Evolutionary conservation across 2,329 filamentous ascomycete species (phyloP), one percentile per base, ranked within the genome.

Genomic region (Pseudogymnoascus sp.): DNA sequence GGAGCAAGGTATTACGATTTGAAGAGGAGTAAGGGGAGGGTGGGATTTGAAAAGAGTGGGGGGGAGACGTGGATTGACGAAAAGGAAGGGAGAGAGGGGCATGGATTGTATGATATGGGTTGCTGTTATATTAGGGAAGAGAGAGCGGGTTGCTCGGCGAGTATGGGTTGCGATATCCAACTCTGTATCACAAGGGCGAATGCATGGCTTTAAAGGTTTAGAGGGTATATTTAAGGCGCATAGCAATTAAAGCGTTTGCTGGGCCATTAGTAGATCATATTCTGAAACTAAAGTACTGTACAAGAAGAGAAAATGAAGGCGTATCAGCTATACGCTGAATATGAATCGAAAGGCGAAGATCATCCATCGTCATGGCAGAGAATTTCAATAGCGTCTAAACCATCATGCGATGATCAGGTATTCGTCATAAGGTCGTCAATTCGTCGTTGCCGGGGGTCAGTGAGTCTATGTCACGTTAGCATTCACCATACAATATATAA

Each of bases 371-470:
- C 28, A 7, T 53, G 6, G 28, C 17, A 9, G 21, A 6, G 26
- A 4, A 13, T 33, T 6, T 33, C 26, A 33, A 26, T 10, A 33
- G 28, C 28, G 28, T 53, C 10, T 6, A 28, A 31, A 31, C 47
- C 47, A 33, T 57, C n/a, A 35, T 21, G 13, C n/a, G 11, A 57
- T 35, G 50, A 35, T 57, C 28, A 57, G 6, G 28, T 21, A 19
- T 57, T 57, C 7, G 50, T 57, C 50, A 57, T 35, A 57, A 57
- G 50, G 50, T 57, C 50, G 84, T 73, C 7, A 75, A 80, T 66
- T 63, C 71, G 66, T 59, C 78, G 77, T 71, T 87, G 83, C 23
- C 84, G 80, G 62, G 85, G 85, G 72, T 87, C 85, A 19, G 78
- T 80, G 66, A 87, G 74, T 50, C 83, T 86, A 64, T 6, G 31